Conservation (phyloP, 1,284 basidiomycete genomes). For the Psilocybe mexicana region DNA sequence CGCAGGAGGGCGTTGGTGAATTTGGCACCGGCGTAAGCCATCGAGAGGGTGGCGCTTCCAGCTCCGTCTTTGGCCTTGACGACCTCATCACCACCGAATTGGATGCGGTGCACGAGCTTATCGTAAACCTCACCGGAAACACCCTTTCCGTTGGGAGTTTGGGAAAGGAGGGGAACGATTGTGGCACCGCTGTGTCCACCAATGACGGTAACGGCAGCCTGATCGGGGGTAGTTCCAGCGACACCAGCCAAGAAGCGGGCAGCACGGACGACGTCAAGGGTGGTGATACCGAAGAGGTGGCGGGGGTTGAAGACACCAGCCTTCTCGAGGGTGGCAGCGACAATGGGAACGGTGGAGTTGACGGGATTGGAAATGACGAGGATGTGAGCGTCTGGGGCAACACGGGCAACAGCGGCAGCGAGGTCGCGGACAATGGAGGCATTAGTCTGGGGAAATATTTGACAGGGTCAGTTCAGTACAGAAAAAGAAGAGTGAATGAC, state of each 20-base stretch:
- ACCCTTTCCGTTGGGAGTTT: slow-evolving; percentile 64
- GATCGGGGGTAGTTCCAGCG: slow-evolving; percentile 64
- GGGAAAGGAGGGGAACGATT: slow-evolving; percentile 94
- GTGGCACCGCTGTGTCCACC: slow-evolving; percentile 97
- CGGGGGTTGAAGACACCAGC: slow-evolving; percentile 91
- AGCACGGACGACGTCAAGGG: slow-evolving; percentile 95
- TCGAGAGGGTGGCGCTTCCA: slow-evolving; percentile 87
- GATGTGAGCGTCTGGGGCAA: slow-evolving; percentile 88
- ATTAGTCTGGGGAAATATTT: slow-evolving; percentile 63
- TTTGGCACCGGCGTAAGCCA: slow-evolving; percentile 93
- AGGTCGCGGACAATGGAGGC: slow-evolving; percentile 97
- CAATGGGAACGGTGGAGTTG: slow-evolving; percentile 97
- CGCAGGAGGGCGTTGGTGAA: slow-evolving; percentile 84
- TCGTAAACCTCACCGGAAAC: slow-evolving; percentile 69
- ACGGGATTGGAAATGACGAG: slow-evolving; percentile 97
- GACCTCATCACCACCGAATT: slow-evolving; percentile 92
- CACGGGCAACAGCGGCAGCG: slow-evolving; percentile 84
- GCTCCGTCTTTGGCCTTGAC: slow-evolving; percentile 90
- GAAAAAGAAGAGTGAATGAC: not conserved
- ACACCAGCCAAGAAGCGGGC: slow-evolving; percentile 88
- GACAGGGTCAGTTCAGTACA: not conserved
- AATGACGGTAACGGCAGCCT: slow-evolving; percentile 83
- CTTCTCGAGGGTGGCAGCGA: slow-evolving; percentile 91
- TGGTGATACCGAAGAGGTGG: slow-evolving; percentile 87
- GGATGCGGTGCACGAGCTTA: slow-evolving; percentile 82